These are phyloP conservation scores for Lactarius indigo DNA, from an alignment of 768 basidiomycete genomes.

Conservation along the genomic window DNA sequence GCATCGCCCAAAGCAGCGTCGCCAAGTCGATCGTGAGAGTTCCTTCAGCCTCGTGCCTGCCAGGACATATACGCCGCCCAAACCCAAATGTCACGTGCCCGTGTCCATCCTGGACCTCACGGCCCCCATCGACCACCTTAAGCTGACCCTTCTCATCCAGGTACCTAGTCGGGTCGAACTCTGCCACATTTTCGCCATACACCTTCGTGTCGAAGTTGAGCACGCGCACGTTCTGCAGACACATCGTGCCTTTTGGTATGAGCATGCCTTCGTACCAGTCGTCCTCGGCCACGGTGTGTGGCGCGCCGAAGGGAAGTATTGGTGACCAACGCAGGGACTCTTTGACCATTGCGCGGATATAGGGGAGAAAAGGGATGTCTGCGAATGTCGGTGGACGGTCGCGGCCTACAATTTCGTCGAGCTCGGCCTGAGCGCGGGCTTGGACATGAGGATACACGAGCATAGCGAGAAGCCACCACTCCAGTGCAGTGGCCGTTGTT, in stretches of 20 bases:
- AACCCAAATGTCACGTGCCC: conserved; percentile 30
- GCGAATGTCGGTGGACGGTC: conserved; percentile 37
- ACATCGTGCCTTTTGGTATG: conserved; percentile 19
- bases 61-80: conserved; percentile 33
- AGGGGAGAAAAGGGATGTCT: conserved; percentile 35
- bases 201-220: neutral
- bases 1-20: conserved; percentile 29
- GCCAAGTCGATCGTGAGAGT: conserved; percentile 34
- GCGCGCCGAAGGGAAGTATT: conserved; percentile 27
- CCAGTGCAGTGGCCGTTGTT: conserved; percentile 26
- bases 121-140: conserved; percentile 19
- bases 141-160: conserved; percentile 7
- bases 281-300: neutral
- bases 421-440: conserved; percentile 38
- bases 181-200: neutral
- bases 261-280: conserved; percentile 17
- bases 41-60: conserved; percentile 32
- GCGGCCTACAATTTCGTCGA: conserved; percentile 37
- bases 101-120: conserved; percentile 24
- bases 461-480: conserved; percentile 40
- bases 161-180: neutral
- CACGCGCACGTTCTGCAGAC: neutral
- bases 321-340: conserved; percentile 33
- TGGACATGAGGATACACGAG: conserved; percentile 37
- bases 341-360: conserved; percentile 35